Conservation (phyloP, 257 asterid genomes). For the Lycium barbarum region DNA sequence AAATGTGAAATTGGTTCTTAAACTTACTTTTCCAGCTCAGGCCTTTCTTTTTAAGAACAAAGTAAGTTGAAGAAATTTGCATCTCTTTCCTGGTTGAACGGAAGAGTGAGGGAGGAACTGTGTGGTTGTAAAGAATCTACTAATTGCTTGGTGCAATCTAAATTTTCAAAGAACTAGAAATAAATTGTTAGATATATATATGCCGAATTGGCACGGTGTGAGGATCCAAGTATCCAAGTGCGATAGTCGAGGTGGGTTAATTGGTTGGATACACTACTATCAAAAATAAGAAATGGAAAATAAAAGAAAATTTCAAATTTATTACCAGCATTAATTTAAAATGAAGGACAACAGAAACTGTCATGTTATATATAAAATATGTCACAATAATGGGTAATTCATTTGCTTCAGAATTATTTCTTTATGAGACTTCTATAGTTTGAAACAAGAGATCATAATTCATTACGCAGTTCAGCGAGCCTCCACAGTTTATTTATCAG, state of each 20-base stretch:
- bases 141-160: not conserved
- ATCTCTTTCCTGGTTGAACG: not conserved
- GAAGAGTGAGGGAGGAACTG: not conserved
- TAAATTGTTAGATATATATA: not conserved
- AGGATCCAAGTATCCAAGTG: not conserved
- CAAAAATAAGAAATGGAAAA: not conserved
- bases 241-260: not conserved
- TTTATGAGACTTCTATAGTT: not conserved
- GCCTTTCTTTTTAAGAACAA: not conserved
- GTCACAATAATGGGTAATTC: not conserved
- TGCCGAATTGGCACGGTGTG: not conserved
- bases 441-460: not conserved
- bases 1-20: constrained; percentile 16
- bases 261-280: not conserved
- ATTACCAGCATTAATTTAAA: constrained; percentile 8
- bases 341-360: not conserved
- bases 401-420: not conserved
- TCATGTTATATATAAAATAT: too few species aligned
- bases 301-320: not conserved
- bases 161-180: not conserved
- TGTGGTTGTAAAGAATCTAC: not conserved
- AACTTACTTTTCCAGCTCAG: constrained; percentile 10
- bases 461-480: not conserved
- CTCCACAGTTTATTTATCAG: not conserved
- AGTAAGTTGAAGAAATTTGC: not conserved